phyloP scores from a whole-genome alignment of 2,329 filamentous ascomycete genomes.

The Akanthomyces muscarius region DNA sequence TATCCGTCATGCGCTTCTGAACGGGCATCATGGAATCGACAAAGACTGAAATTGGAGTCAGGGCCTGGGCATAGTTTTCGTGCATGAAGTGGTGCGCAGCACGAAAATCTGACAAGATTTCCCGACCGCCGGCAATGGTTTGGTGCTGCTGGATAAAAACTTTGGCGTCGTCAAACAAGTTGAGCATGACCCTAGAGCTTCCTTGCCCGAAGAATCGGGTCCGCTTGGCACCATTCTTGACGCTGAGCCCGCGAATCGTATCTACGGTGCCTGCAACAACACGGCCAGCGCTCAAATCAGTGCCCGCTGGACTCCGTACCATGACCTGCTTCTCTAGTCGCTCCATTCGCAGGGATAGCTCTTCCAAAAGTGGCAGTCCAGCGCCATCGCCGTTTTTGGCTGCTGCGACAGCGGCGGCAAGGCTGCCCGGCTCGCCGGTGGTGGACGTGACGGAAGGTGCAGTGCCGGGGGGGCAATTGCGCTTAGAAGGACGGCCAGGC shows the following conservation, averaged over 20 bases:
- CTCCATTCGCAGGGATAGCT: conserved; percentile 48
- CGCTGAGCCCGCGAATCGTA: conserved; percentile 47
- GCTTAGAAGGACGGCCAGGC: conserved; percentile 35
- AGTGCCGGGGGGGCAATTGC: conserved; percentile 31
- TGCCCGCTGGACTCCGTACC: conserved; percentile 38
- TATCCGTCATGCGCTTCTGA: conserved; percentile 54
- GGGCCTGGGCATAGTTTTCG: conserved; percentile 42
- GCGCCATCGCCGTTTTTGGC: conserved; percentile 32
- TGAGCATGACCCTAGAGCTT: conserved; percentile 49
- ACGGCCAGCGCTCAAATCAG: conserved; percentile 31
- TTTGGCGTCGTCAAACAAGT: conserved; percentile 54
- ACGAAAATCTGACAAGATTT: conserved; percentile 43
- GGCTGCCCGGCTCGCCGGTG: conserved; percentile 7
- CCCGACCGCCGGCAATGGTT: conserved; percentile 37
- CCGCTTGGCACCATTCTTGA: conserved; percentile 43
- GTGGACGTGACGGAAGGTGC: conserved; percentile 18
- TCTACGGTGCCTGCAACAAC: conserved; percentile 36
- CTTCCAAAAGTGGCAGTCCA: conserved; percentile 39
- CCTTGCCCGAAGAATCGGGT: conserved; percentile 53
- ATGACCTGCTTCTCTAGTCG: conserved; percentile 49
- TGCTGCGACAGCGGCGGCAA: conserved; percentile 18
- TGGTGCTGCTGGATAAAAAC: conserved; percentile 44
- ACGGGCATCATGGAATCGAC: conserved; percentile 57
- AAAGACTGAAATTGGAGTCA: conserved; percentile 51
- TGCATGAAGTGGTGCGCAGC: conserved; percentile 46